phyloP scores from a whole-genome alignment of 2,329 filamentous ascomycete genomes.

The Hypomyces perniciosus region DNA sequence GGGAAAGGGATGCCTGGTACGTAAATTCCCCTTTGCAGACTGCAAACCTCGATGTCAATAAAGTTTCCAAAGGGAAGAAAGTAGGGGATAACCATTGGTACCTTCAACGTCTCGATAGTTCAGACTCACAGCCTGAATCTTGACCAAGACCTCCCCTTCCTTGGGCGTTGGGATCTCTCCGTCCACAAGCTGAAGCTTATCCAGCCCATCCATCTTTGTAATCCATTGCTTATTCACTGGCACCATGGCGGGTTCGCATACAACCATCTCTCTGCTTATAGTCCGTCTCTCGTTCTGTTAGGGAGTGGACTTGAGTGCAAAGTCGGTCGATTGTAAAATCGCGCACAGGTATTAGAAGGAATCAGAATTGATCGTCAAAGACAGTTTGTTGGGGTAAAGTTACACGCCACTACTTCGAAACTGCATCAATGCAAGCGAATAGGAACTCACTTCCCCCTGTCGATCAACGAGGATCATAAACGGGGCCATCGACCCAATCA shows the following conservation, averaged over 20 bases:
- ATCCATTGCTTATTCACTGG: conserved; percentile 44
- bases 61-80: background rate
- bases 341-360: too few relatives aligned
- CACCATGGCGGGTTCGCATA: conserved; percentile 1
- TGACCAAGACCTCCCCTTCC: conserved; percentile 46
- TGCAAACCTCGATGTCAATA: conserved; percentile 20
- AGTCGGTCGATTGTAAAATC: too few relatives aligned
- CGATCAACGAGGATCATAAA: too few relatives aligned
- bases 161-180: conserved; percentile 41
- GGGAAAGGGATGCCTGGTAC: conserved; percentile 41
- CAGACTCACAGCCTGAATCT: conserved; percentile 40
- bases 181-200: conserved; percentile 42
- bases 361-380: too few relatives aligned
- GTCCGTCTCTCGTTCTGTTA: background rate
- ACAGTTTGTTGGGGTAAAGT: too few relatives aligned
- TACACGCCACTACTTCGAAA: too few relatives aligned
- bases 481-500: too few relatives aligned
- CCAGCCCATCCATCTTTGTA: conserved; percentile 49
- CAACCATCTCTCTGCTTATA: background rate
- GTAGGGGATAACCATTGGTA: conserved; percentile 19
- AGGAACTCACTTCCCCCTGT: too few relatives aligned
- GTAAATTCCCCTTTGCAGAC: conserved; percentile 61
- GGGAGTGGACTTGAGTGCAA: background rate
- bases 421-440: too few relatives aligned
- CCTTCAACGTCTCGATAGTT: conserved; percentile 47